These are phyloP conservation scores for Boletus sensibilis DNA, from an alignment of 768 basidiomycete genomes.

Conservation along the genomic window DNA sequence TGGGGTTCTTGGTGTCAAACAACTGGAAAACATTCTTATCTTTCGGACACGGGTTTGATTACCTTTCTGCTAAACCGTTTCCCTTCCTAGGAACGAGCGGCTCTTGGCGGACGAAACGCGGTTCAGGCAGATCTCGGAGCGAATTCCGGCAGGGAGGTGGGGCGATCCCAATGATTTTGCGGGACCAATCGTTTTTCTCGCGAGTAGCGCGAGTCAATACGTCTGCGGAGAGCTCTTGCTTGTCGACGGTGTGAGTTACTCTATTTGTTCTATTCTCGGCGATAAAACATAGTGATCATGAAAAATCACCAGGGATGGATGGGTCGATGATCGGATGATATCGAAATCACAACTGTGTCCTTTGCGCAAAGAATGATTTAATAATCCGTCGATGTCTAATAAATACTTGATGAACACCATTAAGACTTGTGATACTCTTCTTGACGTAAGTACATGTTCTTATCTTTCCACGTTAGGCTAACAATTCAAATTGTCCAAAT, in stretches of 20 bases:
- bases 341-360: not conserved
- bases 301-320: constrained; percentile 53
- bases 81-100: constrained; percentile 55
- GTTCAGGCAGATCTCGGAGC: constrained; percentile 64
- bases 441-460: constrained; percentile 20
- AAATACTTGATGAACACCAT: constrained; percentile 1
- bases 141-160: constrained; percentile 70
- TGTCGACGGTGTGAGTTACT: constrained; percentile 62
- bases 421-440: not conserved
- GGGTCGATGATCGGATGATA: constrained; percentile 40
- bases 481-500: constrained; percentile 10
- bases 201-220: constrained; percentile 62
- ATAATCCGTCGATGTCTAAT: not conserved
- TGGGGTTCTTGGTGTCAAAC: constrained; percentile 9
- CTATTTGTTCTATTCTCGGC: constrained; percentile 2
- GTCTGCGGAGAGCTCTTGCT: constrained; percentile 66
- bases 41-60: constrained; percentile 3
- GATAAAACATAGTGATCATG: constrained; percentile 2
- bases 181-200: constrained; percentile 65
- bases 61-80: constrained; percentile 13
- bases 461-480: constrained; percentile 5
- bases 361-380: not conserved
- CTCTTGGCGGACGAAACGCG: constrained; percentile 61
- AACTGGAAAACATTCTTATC: not conserved
- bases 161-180: constrained; percentile 65